These are phyloP conservation scores for Pseudozyma sp. DNA, from an alignment of 1,284 basidiomycete species.

Conservation along the genomic window DNA sequence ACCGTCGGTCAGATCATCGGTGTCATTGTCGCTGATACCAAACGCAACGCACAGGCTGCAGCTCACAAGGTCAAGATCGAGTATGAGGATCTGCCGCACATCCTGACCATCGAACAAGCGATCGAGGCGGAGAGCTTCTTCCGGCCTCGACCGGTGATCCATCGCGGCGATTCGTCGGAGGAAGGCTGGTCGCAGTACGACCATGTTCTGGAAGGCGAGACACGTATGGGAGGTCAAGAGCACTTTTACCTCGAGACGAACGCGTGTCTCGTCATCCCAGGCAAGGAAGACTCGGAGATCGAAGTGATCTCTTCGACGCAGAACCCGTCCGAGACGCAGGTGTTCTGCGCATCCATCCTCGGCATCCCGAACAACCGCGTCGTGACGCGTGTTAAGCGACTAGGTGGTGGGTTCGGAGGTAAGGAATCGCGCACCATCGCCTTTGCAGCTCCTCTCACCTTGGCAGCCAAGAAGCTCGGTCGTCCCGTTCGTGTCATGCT, in stretches of 20 bases:
- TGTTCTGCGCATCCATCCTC: slow-evolving; percentile 66
- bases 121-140: slow-evolving; percentile 59
- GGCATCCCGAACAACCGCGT: slow-evolving; percentile 68
- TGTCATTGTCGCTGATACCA: slow-evolving; percentile 66
- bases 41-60: slow-evolving; percentile 67
- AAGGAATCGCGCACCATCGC: slow-evolving; percentile 64
- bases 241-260: slow-evolving; percentile 68
- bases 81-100: slow-evolving; percentile 68
- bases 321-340: slow-evolving; percentile 68
- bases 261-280: slow-evolving; percentile 67
- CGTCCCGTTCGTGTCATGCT: slow-evolving; percentile 68
- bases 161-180: slow-evolving; percentile 51
- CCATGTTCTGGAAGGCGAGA: slow-evolving; percentile 63
- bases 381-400: slow-evolving; percentile 63
- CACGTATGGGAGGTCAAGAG: slow-evolving; percentile 67
- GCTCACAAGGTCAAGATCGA: slow-evolving; percentile 66
- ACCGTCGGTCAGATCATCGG: slow-evolving; percentile 68
- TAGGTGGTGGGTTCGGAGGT: slow-evolving; percentile 69
- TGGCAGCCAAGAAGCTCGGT: slow-evolving; percentile 66
- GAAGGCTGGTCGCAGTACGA: slow-evolving; percentile 53
- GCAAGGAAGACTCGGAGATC: slow-evolving; percentile 68
- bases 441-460: slow-evolving; percentile 53
- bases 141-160: slow-evolving; percentile 55
- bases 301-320: slow-evolving; percentile 69
- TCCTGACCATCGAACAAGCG: slow-evolving; percentile 69